Evolutionary conservation across 805 yeast genomes (phyloP).

Genomic region (Monosporozyma aquatica): DNA sequence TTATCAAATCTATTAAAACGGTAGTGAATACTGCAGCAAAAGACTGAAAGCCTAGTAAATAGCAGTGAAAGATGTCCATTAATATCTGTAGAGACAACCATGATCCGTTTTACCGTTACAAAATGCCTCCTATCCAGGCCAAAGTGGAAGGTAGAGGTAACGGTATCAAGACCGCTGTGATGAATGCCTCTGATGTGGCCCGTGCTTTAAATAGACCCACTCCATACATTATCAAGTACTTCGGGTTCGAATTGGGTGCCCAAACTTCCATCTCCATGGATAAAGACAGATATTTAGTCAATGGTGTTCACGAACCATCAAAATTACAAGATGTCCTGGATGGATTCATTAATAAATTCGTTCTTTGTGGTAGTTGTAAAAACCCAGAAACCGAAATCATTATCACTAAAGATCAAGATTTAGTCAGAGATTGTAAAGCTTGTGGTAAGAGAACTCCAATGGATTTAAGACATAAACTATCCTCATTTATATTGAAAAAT

Average conservation of each 20-base stretch:
- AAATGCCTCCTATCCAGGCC: constrained; percentile 96
- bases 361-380: constrained; percentile 87
- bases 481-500: constrained; percentile 82
- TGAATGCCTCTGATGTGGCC: constrained; percentile 86
- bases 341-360: constrained; percentile 87
- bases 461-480: constrained; percentile 78
- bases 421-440: constrained; percentile 93
- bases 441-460: constrained; percentile 85
- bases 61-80: constrained; percentile 55
- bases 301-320: constrained; percentile 86
- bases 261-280: constrained; percentile 77
- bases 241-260: constrained; percentile 96
- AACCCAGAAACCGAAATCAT: constrained; percentile 95
- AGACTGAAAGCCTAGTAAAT: too few relatives aligned
- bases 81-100: constrained; percentile 94
- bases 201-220: constrained; percentile 92
- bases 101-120: constrained; percentile 98
- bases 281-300: constrained; percentile 81
- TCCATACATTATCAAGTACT: constrained; percentile 82
- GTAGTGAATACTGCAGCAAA: too few relatives aligned
- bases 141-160: constrained; percentile 98
- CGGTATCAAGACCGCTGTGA: constrained; percentile 94
- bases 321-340: constrained; percentile 91
- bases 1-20: not conserved
- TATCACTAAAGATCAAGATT: constrained; percentile 53